Conservation (phyloP, 805 yeast genomes). For the Suhomyces pyralidae region DNA sequence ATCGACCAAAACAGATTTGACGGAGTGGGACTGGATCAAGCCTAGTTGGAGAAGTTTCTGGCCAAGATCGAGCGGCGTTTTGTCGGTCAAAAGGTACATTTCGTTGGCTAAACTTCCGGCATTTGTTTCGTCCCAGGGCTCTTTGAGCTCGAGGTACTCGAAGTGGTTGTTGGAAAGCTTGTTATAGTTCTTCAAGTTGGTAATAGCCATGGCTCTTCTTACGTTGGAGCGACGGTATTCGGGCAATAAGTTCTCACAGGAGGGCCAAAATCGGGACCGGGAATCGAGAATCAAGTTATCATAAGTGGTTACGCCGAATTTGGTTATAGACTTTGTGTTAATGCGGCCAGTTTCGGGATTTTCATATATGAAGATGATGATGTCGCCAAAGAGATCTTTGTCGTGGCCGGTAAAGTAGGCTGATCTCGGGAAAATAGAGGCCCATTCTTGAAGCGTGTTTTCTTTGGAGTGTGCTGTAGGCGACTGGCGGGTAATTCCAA, state of each 20-base stretch:
- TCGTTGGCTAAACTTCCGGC: constrained; percentile 78
- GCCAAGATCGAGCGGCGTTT: constrained; percentile 59
- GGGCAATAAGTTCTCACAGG: constrained; percentile 63
- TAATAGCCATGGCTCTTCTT: constrained; percentile 72
- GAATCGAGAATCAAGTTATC: constrained; percentile 55
- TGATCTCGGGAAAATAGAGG: constrained; percentile 42
- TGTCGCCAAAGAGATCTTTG: constrained; percentile 38
- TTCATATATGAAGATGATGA: constrained; percentile 51
- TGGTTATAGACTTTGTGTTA: constrained; percentile 56
- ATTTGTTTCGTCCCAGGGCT: constrained; percentile 65
- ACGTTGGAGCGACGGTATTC: constrained; percentile 54
- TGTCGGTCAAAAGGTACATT: constrained; percentile 53
- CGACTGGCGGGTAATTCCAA: background rate
- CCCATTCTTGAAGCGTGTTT: constrained; percentile 33
- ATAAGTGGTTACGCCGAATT: constrained; percentile 63
- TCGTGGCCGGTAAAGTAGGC: constrained; percentile 56
- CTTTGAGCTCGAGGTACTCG: constrained; percentile 32
- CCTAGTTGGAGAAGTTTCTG: constrained; percentile 54
- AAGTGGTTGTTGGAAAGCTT: constrained; percentile 39
- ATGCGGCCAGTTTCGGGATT: constrained; percentile 44
- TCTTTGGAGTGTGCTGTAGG: background rate
- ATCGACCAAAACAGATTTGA: constrained; percentile 62
- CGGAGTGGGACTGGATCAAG: constrained; percentile 46
- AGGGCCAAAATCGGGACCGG: constrained; percentile 72
- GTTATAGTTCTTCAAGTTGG: constrained; percentile 65